Percentiles rank a stretch among this genome's conserved stretches.
These are phyloP conservation scores for Carex scoparia DNA, from an alignment of 176 grass and related monocot genomes.

Conservation along the genomic window DNA sequence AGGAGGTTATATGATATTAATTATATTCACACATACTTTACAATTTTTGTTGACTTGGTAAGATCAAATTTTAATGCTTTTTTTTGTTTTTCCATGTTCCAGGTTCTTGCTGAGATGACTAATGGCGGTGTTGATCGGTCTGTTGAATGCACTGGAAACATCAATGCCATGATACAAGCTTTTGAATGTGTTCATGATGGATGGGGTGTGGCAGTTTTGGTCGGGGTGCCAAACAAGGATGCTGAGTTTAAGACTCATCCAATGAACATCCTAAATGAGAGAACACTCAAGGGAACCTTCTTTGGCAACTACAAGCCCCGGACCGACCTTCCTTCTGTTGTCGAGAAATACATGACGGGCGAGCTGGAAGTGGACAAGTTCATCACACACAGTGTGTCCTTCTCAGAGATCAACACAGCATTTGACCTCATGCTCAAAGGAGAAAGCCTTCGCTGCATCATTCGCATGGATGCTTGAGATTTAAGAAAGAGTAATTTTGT, in stretches of 20 bases:
- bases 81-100: neutral
- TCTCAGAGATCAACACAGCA: conserved; percentile 86
- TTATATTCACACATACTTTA: neutral
- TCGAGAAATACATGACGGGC: conserved; percentile 88
- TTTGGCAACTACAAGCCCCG: conserved; percentile 89
- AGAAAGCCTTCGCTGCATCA: conserved; percentile 78
- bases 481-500: neutral
- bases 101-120: conserved; percentile 84
- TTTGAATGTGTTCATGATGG: conserved; percentile 94
- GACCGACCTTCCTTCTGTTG: conserved; percentile 66
- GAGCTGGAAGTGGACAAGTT: conserved; percentile 89
- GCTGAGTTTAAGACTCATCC: conserved; percentile 75
- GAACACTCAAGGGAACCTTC: conserved; percentile 81
- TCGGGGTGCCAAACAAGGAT: conserved; percentile 67
- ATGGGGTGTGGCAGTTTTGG: conserved; percentile 80
- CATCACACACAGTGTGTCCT: conserved; percentile 74
- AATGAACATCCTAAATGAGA: conserved; percentile 75
- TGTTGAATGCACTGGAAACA: conserved; percentile 73
- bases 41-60: neutral
- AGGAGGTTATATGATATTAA: conserved; percentile 37
- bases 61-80: neutral
- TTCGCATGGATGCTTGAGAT: conserved; percentile 58
- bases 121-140: conserved; percentile 65
- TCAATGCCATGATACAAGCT: conserved; percentile 77
- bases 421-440: conserved; percentile 94